Base-by-base conservation (phyloP, 2,329 filamentous ascomycete genomes). In the Aspergillus sojae region DNA sequence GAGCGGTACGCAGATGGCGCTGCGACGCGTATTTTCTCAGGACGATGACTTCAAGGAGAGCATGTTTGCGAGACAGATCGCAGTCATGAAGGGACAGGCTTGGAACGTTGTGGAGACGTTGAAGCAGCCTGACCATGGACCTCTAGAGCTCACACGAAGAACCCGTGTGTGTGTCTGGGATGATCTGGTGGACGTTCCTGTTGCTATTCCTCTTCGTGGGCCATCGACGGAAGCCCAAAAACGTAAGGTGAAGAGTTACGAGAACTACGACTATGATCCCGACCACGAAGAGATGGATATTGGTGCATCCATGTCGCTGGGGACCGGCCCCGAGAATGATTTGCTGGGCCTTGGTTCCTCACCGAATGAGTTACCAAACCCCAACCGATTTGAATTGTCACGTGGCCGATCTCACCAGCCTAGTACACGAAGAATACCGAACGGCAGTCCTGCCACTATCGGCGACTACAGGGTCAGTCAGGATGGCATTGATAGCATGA, bases 31-130 rank as follows among this genome's bases (percentile, higher is more conserved):
- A 53, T 99, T 99, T 76, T 90, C 92, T 68, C 88, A 96, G 75
- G 95, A 99, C 77, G 89, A 90, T 2, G 95, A 99, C 79, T 99
- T 99, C 78, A 93, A 98, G 76, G 95, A 99, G 80, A 91, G 92
- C 79, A 99, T 99, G 95, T 99, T 97, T 80, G 93, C 93, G n/a
- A 89, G 92, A 69, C 95, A 99, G 75, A 96, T 99, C 65, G 94
- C 95, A 1, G 95, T 99, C 63, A 97, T 99, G 93, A 99, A 99
- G 79, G 95, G 95, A 12, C 95, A 99, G 76, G 95, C 95, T 0
- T 99, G 95, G 93, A 99, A 99, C 75, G 95, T 99, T 0, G 95
- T 99, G 5, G 95, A 99, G 81, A 97, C 95, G 0, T 85, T 99
- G 65, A 99, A 99, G 77, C 91, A 91, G 21, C 84, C 88, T 0